Evolutionary conservation across 164 flowering plant species (phyloP).

Genomic region (Houttuynia cordata): DNA sequence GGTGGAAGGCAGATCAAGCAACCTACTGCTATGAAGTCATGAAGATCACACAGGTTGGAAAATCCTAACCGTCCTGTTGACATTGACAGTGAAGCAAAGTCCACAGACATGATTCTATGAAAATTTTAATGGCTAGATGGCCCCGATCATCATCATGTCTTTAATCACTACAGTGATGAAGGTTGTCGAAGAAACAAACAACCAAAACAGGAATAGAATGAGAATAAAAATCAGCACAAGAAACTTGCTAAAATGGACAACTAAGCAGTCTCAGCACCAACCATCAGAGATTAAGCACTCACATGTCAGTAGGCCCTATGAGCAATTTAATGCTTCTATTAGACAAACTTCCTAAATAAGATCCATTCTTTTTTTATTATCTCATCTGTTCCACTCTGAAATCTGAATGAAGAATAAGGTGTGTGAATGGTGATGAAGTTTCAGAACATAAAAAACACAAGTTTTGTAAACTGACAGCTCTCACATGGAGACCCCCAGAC

Average conservation of each 20-base stretch:
- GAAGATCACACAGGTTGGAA: neutral
- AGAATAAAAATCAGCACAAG: no score
- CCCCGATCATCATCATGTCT: no score
- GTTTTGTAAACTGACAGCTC: neutral
- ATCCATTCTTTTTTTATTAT: no score
- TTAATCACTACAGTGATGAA: neutral
- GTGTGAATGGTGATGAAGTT: no score
- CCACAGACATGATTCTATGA: neutral
- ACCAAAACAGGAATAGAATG: neutral
- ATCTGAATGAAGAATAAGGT: no score
- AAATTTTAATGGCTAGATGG: neutral
- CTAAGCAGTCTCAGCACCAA: neutral
- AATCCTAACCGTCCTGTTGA: neutral
- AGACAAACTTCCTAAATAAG: no score
- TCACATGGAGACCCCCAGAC: slow-evolving; percentile 2
- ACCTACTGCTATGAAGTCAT: neutral
- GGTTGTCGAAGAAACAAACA: neutral
- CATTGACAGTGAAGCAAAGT: neutral
- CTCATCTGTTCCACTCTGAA: no score
- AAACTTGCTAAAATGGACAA: neutral
- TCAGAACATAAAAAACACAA: slow-evolving; percentile 2
- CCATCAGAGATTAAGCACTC: neutral
- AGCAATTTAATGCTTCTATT: no score
- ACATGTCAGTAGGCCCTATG: no score
- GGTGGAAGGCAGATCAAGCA: no score